Base-by-base conservation (phyloP, 2,329 filamentous ascomycete species). In the Alternaria hordeiaustralica region DNA sequence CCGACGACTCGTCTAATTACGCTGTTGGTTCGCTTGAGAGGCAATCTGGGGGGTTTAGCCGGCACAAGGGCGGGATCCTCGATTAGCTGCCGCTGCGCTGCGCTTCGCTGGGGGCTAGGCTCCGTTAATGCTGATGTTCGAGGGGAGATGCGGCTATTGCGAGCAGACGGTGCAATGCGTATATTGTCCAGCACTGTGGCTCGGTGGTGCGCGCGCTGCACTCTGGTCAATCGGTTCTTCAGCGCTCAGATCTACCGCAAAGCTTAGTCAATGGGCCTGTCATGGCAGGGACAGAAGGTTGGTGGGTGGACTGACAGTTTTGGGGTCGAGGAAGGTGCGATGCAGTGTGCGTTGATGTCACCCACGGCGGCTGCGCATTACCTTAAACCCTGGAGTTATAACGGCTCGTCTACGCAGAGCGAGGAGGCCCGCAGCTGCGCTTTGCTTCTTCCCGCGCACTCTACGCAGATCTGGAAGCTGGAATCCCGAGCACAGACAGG, bases 61-160 rank as follows among this genome's bases (percentile, higher is more conserved):
- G 75, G 76, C 71, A 74, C 71, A 74, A 71, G 76, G 74, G 70
- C 68, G 63, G 63, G 72, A 74, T 75, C 73, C 74, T 77, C 72
- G 69, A 78, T 71, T 77, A 78, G 75, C 72, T 79, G 73, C 76
- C 71, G 75, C 75, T 75, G 73, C 71, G 75, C 75, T 75, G 73
- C 71, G 68, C 68, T 69, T 71, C 65, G 61, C 70, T 75, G 71
- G 68, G 20, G 68, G 64, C 67, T 71, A 69, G 68, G 53, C 66
- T 68, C 64, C 68, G 74, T 73, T 63, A 71, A 72, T 73, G 71
- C 67, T 75, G 68, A 64, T 63, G 61, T 60, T 65, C 60, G 65
- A 61, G 61, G 57, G 61, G 61, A 30, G 57, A 63, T 67, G 64
- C 60, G 59, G 69, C 68, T 68, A 66, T 61, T 62, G 64, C 55